Evolutionary conservation across 495 filamentous ascomycete genomes (phyloP).

Genomic region (Aspergillus baeticus): DNA sequence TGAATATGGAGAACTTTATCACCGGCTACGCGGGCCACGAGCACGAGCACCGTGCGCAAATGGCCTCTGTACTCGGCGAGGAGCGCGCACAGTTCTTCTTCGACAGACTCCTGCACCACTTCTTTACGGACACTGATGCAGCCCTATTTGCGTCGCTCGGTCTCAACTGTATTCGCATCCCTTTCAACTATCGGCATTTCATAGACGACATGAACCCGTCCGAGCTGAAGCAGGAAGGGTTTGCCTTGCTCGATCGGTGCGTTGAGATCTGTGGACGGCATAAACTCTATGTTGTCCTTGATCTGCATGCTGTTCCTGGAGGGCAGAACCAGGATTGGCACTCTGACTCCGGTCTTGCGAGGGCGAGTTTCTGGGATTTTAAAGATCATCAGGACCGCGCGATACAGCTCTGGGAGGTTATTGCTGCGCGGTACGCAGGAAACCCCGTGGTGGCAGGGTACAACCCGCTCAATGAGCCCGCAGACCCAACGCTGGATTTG

Average conservation of each 20-base stretch:
- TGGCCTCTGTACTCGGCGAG: conserved; percentile 46
- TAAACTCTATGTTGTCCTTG: conserved; percentile 53
- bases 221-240: conserved; percentile 48
- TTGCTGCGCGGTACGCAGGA: conserved; percentile 49
- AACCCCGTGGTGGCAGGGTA: conserved; percentile 55
- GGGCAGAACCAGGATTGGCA: conserved; percentile 63
- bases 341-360: conserved; percentile 43
- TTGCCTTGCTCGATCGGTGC: conserved; percentile 51
- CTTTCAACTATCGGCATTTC: conserved; percentile 60
- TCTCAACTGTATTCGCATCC: conserved; percentile 56
- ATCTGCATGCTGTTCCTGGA: conserved; percentile 57
- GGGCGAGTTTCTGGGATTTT: conserved; percentile 57
- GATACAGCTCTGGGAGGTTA: conserved; percentile 50
- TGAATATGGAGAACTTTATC: conserved; percentile 60
- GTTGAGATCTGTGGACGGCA: conserved; percentile 47
- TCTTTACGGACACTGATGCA: conserved; percentile 54
- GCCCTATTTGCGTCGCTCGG: conserved; percentile 51
- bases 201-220: conserved; percentile 54
- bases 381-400: conserved; percentile 53
- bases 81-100: conserved; percentile 35
- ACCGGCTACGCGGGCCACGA: conserved; percentile 57
- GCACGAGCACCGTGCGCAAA: conserved; percentile 43
- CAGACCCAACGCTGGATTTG: conserved; percentile 44
- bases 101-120: conserved; percentile 51
- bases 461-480: conserved; percentile 60